phyloP scores from a whole-genome alignment of 192 early-diverging fungal species.

The Coemansia aciculifera region DNA sequence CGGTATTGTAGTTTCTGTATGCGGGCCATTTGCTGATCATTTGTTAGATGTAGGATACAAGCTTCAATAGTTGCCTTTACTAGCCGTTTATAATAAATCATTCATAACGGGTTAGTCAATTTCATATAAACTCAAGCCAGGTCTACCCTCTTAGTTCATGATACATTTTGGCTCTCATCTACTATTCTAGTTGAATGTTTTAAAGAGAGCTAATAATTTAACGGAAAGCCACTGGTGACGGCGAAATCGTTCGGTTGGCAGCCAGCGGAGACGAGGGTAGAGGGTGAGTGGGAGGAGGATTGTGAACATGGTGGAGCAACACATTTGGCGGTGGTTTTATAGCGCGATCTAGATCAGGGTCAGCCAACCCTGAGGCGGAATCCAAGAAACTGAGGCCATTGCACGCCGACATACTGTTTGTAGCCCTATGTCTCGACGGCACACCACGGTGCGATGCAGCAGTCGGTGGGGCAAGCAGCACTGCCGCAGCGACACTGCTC shows the following conservation, averaged over 20 bases:
- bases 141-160: not conserved
- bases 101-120: too few species aligned
- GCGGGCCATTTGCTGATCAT: not conserved
- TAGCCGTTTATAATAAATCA: not conserved
- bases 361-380: not conserved
- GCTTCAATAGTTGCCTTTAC: not conserved
- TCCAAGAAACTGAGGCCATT: not conserved
- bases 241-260: not conserved
- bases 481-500: not conserved
- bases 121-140: too few species aligned
- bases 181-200: not conserved
- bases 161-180: not conserved
- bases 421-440: constrained; percentile 5
- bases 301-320: not conserved
- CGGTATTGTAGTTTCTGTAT: not conserved
- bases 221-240: not conserved
- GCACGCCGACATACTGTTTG: constrained; percentile 5
- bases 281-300: not conserved
- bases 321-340: not conserved
- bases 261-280: constrained; percentile 5
- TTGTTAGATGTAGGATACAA: not conserved
- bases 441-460: not conserved
- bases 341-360: not conserved
- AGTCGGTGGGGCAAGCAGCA: not conserved
- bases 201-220: not conserved